A percentile compares a stretch with the other conserved stretches of the same genome.
Evolutionary conservation across 2,329 filamentous ascomycete genomes (phyloP).

Genomic region (Fusarium sp.): DNA sequence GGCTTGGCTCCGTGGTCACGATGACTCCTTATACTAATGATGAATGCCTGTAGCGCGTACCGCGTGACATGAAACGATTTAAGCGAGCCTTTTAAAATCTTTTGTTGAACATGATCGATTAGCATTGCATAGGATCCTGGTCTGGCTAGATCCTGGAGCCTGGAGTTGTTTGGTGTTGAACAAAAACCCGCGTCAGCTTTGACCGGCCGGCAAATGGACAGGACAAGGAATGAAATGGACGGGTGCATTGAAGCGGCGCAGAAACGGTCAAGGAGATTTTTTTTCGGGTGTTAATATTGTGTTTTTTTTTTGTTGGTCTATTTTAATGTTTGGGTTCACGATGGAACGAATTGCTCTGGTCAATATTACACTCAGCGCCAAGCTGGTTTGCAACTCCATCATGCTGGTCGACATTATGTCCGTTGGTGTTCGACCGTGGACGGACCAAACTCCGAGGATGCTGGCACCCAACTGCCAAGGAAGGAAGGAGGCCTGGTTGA

Average conservation of each 20-base stretch:
- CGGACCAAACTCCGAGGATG: neutral
- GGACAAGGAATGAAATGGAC: constrained; percentile 18
- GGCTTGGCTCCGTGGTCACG: neutral
- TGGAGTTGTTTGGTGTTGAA: constrained; percentile 36
- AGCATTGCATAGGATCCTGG: constrained; percentile 40
- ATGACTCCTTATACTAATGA: constrained; percentile 18
- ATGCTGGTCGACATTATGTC: neutral
- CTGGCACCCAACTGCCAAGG: neutral
- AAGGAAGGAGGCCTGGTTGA: neutral
- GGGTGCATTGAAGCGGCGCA: constrained; percentile 39
- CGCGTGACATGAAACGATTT: constrained; percentile 44
- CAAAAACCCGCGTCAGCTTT: constrained; percentile 25
- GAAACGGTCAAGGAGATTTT: neutral
- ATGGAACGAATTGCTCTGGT: constrained; percentile 26
- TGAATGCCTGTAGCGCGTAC: constrained; percentile 43
- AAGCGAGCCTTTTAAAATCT: constrained; percentile 5
- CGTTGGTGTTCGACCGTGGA: neutral
- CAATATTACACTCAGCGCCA: constrained; percentile 21
- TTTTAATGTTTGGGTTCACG: constrained; percentile 18
- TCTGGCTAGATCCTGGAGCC: constrained; percentile 34
- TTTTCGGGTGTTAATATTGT: neutral
- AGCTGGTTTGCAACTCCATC: constrained; percentile 27
- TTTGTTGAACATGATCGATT: constrained; percentile 12
- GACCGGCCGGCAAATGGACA: constrained; percentile 30
- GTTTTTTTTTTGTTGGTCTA: constrained; percentile 5